Evolutionary conservation across 805 yeast species (phyloP), one percentile per base, ranked within the genome.

Genomic region (Barnettozyma californica): DNA sequence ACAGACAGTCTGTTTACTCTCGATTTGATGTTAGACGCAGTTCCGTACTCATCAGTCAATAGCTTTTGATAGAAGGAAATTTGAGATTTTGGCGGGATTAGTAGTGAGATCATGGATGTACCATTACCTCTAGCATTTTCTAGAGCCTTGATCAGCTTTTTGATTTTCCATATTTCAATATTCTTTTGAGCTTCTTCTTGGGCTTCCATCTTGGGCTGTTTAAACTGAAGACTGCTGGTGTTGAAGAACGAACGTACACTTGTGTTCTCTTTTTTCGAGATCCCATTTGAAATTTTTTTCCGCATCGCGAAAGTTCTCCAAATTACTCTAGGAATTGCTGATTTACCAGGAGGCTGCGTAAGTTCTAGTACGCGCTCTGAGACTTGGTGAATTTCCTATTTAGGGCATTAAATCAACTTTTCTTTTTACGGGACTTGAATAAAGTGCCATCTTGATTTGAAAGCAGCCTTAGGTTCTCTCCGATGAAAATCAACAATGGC

Each of bases 91-190:
- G 99, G 99, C 39, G 99, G 97, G 56, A 91, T 88, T 60, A 94
- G 87, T 66, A 94, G 76, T 25, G 97, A 90, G 65, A 94, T 94
- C 98, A 94, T 94, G 21, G 99, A 94, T 42, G 99, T 94, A 70
- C 99, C 99, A 68, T 92, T 94, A 69, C 99, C 99, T 69, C 97
- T 81, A 46, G 98, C 98, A 61, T 73, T 74, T 67, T 94, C 94
- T 59, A 94, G 78, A 52, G 85, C 80, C 70, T 87, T 87, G 77
- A 91, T 80, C 70, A 89, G 78, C 73, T 94, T 94, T 77, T 91
- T 92, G 77, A 94, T 83, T 82, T 94, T 94, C 99, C 99, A 94
- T 76, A 94, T 91, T 75, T 94, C 96, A 67, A 94, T 92, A 74
- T 91, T 92, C 74, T 87, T 90, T 67, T 94, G 99, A 46, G 95